Base-by-base conservation (phyloP, 177 flowering plant species). In the Vitis hybrid region DNA sequence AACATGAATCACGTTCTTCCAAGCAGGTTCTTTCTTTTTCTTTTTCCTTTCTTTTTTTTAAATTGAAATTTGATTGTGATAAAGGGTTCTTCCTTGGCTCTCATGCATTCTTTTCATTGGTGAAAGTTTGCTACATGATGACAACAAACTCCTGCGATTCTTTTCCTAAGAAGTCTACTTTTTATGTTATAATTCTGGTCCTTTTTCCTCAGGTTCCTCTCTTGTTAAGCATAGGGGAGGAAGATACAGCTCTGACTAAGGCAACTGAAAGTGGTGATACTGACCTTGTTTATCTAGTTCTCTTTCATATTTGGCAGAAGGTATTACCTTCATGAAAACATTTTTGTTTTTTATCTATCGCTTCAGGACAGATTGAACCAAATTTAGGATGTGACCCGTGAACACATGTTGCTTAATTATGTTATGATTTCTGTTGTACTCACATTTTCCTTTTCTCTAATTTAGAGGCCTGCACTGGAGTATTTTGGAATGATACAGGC, bases 181-280 rank as follows among this genome's bases (percentile, higher is more conserved):
- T 27, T 3, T 41, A 27, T 50, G 20, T 57, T 61, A 2, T 58
- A 21, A 41, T 58, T 74, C 7, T 10, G 21, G 41, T 61, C 41
- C 41, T 81, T 66, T 64, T 53, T 2, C 56, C 59, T 73, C 86
- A 95, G 99, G 97, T 95, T 74, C 99, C 99, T 58, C 90, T 95
- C 41, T 77, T 95, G 74, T 81, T 95, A 70, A 91, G 98, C 82
- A 95, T 95, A 58, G 98, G 97, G 74, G 98, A 95, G 80, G 98
- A 91, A 83, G 97, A 93, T 77, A 81, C 86, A 52, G 98, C 99
- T 57, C 81, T 95, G 77, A 71, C 66, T 60, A 93, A 93, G 86
- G 94, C 99, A 69, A 85, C 89, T 71, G 98, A 93, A 81, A 89
- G 99, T 83, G 98, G 99, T 77, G 99, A 95, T 70, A 91, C 99